A percentile compares a stretch with the other conserved stretches of the same genome.
phyloP scores from a whole-genome alignment of 495 filamentous ascomycete genomes.

The Xanthoparmelia taractica region DNA sequence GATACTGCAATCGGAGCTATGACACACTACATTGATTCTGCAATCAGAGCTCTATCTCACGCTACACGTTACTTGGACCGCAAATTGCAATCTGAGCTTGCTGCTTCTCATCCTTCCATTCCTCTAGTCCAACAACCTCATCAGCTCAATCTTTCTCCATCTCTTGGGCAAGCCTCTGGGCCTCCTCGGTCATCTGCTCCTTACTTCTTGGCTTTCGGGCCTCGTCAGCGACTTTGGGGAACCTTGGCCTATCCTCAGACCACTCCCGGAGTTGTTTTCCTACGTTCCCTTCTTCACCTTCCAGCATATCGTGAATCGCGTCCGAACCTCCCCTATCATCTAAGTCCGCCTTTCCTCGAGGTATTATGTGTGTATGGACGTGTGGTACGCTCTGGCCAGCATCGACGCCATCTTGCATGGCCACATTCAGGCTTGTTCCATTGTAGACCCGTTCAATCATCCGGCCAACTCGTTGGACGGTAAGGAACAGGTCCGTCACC shows the following conservation, averaged over 20 bases:
- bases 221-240: constrained; percentile 58
- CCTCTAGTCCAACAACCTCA: neutral
- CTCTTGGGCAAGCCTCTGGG: constrained; percentile 51
- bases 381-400: constrained; percentile 89
- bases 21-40: no score
- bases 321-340: constrained; percentile 47
- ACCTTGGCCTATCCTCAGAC: constrained; percentile 32
- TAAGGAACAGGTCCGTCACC: constrained; percentile 73
- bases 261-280: constrained; percentile 35
- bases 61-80: constrained; percentile 75
- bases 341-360: constrained; percentile 53
- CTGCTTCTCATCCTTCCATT: constrained; percentile 38
- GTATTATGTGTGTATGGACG: constrained; percentile 91
- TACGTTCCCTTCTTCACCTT: constrained; percentile 81
- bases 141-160: constrained; percentile 34
- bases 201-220: constrained; percentile 58
- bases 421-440: constrained; percentile 69
- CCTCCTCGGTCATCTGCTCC: constrained; percentile 77
- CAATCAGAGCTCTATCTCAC: no score
- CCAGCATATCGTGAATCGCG: constrained; percentile 71
- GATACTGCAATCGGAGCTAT: neutral
- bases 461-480: constrained; percentile 71
- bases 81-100: constrained; percentile 61
- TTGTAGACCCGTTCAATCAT: constrained; percentile 71
- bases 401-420: constrained; percentile 80